These are phyloP conservation scores for Morella rubra DNA, from an alignment of 306 rosid species.

Conservation along the genomic window DNA sequence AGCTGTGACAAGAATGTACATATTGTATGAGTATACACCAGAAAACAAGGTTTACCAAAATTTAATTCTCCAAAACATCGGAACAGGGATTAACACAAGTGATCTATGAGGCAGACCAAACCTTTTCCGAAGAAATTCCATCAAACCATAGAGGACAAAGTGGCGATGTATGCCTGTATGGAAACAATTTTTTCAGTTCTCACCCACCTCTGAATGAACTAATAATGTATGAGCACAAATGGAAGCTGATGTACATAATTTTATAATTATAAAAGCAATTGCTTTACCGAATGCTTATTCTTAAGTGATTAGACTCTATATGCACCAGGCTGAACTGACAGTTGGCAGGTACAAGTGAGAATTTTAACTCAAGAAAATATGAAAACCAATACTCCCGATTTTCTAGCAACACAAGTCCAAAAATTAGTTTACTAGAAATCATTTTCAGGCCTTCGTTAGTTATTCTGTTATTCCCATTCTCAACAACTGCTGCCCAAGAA, in stretches of 20 bases:
- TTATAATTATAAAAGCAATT: conserved; percentile 6
- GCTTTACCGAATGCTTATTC: conserved; percentile 16
- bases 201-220: not conserved
- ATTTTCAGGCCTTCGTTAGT: not conserved
- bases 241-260: conserved; percentile 17
- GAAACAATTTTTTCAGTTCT: conserved; percentile 20
- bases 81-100: conserved; percentile 15
- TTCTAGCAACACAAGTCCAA: not conserved
- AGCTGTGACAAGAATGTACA: conserved; percentile 47
- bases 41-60: conserved; percentile 8
- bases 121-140: conserved; percentile 90
- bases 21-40: conserved; percentile 20
- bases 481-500: not conserved
- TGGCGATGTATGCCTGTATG: conserved; percentile 86
- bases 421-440: conserved; percentile 4
- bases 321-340: conserved; percentile 8
- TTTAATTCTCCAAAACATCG: conserved; percentile 8
- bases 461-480: not conserved
- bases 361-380: conserved; percentile 6
- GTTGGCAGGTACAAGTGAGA: conserved; percentile 8
- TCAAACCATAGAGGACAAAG: conserved; percentile 86
- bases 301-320: conserved; percentile 22
- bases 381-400: conserved; percentile 7
- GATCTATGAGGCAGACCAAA: conserved; percentile 35
- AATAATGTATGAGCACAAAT: conserved; percentile 13